Evolutionary conservation across 371 early-diverging fungal species (phyloP), one percentile per base, ranked within the genome.

Genomic region (Mucor irregularis): DNA sequence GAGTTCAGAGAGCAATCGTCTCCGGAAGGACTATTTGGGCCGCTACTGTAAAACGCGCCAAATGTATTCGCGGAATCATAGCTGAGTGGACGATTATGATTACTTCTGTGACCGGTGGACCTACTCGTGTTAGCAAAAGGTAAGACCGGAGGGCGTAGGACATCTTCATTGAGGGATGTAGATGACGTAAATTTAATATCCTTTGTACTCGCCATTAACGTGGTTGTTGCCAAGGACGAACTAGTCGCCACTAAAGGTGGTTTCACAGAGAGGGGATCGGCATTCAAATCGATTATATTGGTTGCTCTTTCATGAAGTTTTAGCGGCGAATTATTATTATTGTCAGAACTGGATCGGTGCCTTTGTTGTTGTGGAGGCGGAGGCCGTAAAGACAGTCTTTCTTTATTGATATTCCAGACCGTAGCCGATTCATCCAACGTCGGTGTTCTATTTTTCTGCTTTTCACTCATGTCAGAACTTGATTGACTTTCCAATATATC

Each of bases 11-110:
- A 28, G n/a, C 28, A 28, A 37, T 61, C 55, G 49, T 61, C 54
- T 22, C 43, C 35, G 1, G 26, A 33, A 28, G 42, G 33, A 6
- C 39, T 42, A 43, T 11, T 54, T 13, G 38, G 38, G 9, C 14
- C 29, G 38, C 13, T 31, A 17, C 17, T 31, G n/a, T 30, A 13
- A 10, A 52, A 26, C 0, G 56, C 56, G 3, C 62, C 62, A 46
- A 62, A 62, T 21, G 62, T 62, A 40, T 62, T 56, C 40, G 39
- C 50, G 10, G 62, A 62, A 7, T 57, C 62, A 47, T 56, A 26
- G 5, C 62, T 62, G 2, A 51, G 30, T 10, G 62, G 62, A 21
- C 62, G 29, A 19, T 44, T 44, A 6, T 39, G 24, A 17, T 38
- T 19, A n/a, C 19, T 16, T 24, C 24, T 42, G 14, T 42, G 24